A percentile compares a stretch with the other conserved stretches of the same genome.
Evolutionary conservation across 2,329 filamentous ascomycete species (phyloP).

Genomic region (Aspergillus quadrilineatus): DNA sequence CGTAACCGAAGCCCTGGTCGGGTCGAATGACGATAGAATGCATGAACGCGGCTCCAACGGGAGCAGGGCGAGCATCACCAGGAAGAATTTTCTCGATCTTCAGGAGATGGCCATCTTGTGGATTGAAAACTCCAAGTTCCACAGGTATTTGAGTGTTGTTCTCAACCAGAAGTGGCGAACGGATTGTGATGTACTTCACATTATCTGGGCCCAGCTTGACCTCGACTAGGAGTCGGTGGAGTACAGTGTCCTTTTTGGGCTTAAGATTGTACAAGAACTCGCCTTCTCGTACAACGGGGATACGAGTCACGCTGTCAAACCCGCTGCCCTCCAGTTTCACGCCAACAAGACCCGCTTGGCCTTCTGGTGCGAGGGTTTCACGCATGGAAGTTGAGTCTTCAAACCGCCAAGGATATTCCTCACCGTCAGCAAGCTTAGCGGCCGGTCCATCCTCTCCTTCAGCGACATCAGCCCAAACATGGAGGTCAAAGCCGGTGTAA

Average conservation of each 20-base stretch:
- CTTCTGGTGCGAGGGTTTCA: constrained; percentile 85
- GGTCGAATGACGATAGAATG: constrained; percentile 86
- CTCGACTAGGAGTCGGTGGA: constrained; percentile 89
- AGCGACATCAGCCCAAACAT: constrained; percentile 75
- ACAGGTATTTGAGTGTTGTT: constrained; percentile 97
- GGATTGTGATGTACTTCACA: constrained; percentile 95
- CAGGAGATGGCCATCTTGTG: constrained; percentile 80
- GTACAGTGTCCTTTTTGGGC: constrained; percentile 78
- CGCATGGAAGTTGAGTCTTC: constrained; percentile 96
- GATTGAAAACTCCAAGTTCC: constrained; percentile 87
- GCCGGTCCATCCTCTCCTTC: constrained; percentile 67
- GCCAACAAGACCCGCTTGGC: constrained; percentile 73
- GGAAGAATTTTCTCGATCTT: constrained; percentile 98
- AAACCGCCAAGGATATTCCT: constrained; percentile 93
- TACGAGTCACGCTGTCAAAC: constrained; percentile 85
- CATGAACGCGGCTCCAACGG: constrained; percentile 86
- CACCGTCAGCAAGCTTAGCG: constrained; percentile 77
- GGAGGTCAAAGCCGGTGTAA: constrained; percentile 88
- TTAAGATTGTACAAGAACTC: constrained; percentile 86
- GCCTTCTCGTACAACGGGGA: constrained; percentile 90
- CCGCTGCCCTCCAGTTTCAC: constrained; percentile 88
- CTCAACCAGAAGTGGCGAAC: constrained; percentile 87
- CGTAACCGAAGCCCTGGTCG: constrained; percentile 93
- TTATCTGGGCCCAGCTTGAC: constrained; percentile 90
- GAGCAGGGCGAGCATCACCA: constrained; percentile 83